A percentile compares a stretch with the other conserved stretches of the same genome.
Evolutionary conservation across 441 rosid species (phyloP).

Genomic region (Erysimum cheiri): DNA sequence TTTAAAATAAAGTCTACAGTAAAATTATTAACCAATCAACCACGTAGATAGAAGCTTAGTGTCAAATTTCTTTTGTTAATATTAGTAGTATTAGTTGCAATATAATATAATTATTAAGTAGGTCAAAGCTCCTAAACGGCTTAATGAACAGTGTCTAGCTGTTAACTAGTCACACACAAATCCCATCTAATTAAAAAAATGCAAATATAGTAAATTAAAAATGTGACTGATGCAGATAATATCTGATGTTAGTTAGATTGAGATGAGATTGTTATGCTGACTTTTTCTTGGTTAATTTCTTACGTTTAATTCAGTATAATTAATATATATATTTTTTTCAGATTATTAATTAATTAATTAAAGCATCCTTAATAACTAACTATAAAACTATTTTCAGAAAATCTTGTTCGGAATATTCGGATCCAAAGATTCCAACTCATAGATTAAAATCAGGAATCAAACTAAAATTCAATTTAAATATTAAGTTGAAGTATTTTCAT

Average conservation of each 20-base stretch:
- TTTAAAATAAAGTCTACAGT: too few relatives aligned
- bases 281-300: neutral
- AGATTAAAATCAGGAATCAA: neutral
- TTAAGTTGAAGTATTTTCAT: neutral
- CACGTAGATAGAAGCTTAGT: too few relatives aligned
- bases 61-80: too few relatives aligned
- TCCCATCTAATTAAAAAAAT: neutral
- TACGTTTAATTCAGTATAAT: neutral
- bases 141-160: conserved; percentile 28
- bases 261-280: neutral
- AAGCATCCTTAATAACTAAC: too few relatives aligned
- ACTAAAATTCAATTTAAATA: neutral
- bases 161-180: conserved; percentile 16
- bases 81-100: too few relatives aligned
- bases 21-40: too few relatives aligned
- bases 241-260: neutral
- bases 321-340: too few relatives aligned
- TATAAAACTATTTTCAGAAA: neutral
- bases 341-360: too few relatives aligned
- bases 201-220: conserved; percentile 17
- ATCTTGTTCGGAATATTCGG: neutral
- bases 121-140: conserved; percentile 33
- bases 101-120: too few relatives aligned
- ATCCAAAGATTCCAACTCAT: neutral
- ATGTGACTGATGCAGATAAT: conserved; percentile 12